These are phyloP conservation scores for Rhytidiadelphus loreus DNA, from an alignment of 225 moss, liverwort and hornwort genomes.

Conservation along the genomic window DNA sequence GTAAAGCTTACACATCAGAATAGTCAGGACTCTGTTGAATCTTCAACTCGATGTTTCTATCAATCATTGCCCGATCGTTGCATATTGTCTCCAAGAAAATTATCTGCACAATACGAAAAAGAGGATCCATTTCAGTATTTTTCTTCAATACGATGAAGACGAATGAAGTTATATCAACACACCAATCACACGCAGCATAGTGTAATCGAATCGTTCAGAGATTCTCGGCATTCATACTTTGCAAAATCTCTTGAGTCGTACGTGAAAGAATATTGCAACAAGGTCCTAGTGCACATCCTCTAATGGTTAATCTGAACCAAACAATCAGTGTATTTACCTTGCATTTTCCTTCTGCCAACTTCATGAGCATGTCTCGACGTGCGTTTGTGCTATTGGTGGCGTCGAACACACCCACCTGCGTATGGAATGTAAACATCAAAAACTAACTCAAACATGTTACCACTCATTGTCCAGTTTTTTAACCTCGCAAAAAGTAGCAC, in stretches of 20 bases:
- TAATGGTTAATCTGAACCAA: background rate
- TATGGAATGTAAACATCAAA: background rate
- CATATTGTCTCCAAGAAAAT: conserved; percentile 98
- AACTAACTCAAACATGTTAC: background rate
- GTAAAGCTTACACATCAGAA: conserved; percentile 61
- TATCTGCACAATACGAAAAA: conserved; percentile 35
- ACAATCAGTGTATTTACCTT: conserved; percentile 42
- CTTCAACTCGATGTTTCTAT: conserved; percentile 85
- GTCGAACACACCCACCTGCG: conserved; percentile 95
- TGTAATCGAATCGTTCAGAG: background rate
- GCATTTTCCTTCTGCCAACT: conserved; percentile 95
- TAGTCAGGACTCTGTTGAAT: conserved; percentile 96
- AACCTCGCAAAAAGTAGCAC: background rate
- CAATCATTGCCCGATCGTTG: conserved; percentile 85
- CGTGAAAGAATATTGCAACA: background rate
- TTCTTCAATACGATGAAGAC: background rate
- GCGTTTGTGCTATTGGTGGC: conserved; percentile 93
- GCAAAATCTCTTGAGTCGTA: background rate
- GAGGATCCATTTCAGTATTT: background rate
- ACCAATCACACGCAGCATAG: background rate
- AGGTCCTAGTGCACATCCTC: background rate
- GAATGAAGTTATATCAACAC: background rate
- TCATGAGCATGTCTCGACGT: conserved; percentile 79
- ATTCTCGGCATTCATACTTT: background rate
- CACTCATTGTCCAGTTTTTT: background rate